Percentiles rank a stretch among this genome's conserved stretches.
Evolutionary conservation across 257 asterid species (phyloP).

Genomic region (Solanum medicagineum): DNA sequence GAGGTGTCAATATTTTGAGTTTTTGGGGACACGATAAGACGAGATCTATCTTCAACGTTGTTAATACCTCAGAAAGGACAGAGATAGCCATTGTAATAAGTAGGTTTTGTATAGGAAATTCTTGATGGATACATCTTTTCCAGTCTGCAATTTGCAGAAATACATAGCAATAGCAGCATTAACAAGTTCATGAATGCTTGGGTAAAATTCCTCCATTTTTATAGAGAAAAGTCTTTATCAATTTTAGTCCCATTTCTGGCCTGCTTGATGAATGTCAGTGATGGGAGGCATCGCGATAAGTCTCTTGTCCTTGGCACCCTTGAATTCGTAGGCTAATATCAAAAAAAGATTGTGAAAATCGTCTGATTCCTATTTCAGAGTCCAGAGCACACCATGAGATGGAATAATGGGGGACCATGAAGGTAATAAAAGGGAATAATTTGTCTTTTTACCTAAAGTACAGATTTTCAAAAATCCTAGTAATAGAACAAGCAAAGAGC

Average conservation of each 20-base stretch:
- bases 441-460: not conserved
- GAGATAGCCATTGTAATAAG: not conserved
- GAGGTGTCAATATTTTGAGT: not conserved
- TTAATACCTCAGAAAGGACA: not conserved
- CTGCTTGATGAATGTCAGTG: not conserved
- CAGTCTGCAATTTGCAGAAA: not conserved
- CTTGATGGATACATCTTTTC: not conserved
- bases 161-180: not conserved
- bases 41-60: not conserved
- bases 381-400: not conserved
- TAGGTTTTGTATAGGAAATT: not conserved
- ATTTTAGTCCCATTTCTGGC: not conserved
- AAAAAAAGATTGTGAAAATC: too few relatives aligned
- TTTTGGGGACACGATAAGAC: not conserved
- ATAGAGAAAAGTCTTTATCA: not conserved
- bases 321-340: too few relatives aligned
- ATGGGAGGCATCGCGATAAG: not conserved
- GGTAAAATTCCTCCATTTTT: not conserved
- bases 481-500: not conserved
- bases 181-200: not conserved
- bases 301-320: not conserved
- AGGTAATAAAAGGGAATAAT: not conserved
- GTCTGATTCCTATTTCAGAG: too few relatives aligned
- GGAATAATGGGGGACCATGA: not conserved
- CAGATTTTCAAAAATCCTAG: not conserved